Percentiles rank a stretch among this genome's conserved stretches.
These are phyloP conservation scores for Orychophragmus violaceus DNA, from an alignment of 345 rosid species.

Conservation along the genomic window DNA sequence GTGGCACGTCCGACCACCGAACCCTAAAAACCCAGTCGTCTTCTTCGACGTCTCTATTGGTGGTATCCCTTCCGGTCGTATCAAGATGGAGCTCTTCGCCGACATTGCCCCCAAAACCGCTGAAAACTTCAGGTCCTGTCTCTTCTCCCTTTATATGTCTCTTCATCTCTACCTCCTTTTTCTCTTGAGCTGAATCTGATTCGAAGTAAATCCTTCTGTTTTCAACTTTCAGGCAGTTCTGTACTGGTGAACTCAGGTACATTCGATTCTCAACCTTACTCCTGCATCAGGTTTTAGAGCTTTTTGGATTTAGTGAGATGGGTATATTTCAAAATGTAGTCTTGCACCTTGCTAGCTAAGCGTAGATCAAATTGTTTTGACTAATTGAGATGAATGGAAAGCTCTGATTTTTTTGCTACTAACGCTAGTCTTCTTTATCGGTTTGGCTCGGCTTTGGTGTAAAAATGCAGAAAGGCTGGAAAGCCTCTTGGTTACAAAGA, in stretches of 20 bases:
- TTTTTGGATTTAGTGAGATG: background rate
- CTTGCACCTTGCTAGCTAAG: background rate
- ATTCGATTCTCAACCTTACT: background rate
- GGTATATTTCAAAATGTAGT: background rate
- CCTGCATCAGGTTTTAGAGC: background rate
- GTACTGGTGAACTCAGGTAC: conserved; percentile 93
- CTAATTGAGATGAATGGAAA: background rate
- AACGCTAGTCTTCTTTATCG: background rate
- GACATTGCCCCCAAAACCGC: conserved; percentile 88
- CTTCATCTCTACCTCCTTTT: background rate
- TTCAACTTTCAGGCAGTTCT: conserved; percentile 66
- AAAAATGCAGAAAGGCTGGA: conserved; percentile 67
- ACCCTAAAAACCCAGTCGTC: conserved; percentile 89
- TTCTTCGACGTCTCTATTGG: conserved; percentile 94
- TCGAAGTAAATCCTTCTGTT: background rate
- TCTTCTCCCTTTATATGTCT: background rate
- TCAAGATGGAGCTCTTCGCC: conserved; percentile 98
- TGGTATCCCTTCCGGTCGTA: conserved; percentile 82
- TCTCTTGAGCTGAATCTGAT: background rate
- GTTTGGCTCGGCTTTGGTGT: background rate
- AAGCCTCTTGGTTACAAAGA: conserved; percentile 90
- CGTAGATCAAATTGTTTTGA: background rate
- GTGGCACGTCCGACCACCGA: conserved; percentile 91
- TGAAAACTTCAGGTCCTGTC: conserved; percentile 74
- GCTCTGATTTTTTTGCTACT: background rate